phyloP scores from a whole-genome alignment of 2,329 filamentous ascomycete species.

The Paecilomyces dactylethromorphus region DNA sequence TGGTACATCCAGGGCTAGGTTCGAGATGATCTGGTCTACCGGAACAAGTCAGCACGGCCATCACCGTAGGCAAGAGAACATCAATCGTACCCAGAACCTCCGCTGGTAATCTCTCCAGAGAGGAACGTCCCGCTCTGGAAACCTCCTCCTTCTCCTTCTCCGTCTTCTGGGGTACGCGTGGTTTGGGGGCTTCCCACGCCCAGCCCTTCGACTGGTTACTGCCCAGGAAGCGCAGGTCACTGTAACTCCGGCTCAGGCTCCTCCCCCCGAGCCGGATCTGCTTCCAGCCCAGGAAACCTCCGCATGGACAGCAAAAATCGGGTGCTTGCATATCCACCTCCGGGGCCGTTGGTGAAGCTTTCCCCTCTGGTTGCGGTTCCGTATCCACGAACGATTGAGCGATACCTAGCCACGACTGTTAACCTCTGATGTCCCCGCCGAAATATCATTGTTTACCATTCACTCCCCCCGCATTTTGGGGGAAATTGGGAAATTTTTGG shows the following conservation, averaged over 20 bases:
- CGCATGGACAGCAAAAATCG: conserved; percentile 41
- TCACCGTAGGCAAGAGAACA: conserved; percentile 2
- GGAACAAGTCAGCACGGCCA: conserved; percentile 5
- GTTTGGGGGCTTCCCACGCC: conserved; percentile 34
- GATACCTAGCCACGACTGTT: conserved; percentile 24
- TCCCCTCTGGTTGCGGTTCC: conserved; percentile 22
- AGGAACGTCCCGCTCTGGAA: conserved; percentile 32
- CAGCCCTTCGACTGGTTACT: conserved; percentile 31
- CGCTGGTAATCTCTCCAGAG: conserved; percentile 61
- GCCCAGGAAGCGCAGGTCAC: conserved; percentile 32
- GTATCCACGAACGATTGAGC: conserved; percentile 40
- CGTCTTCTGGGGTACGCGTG: conserved; percentile 12
- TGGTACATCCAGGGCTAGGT: conserved; percentile 66
- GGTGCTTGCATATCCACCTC: conserved; percentile 27
- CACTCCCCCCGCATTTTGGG: too few relatives aligned
- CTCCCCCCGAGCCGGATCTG: conserved; percentile 38
- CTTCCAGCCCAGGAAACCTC: conserved; percentile 40
- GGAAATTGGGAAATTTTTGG: too few relatives aligned
- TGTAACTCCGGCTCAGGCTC: conserved; percentile 38
- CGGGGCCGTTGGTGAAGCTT: conserved; percentile 13
- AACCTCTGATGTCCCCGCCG: not conserved
- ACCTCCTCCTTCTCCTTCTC: conserved; percentile 14
- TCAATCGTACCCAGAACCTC: conserved; percentile 62
- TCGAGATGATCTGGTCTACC: conserved; percentile 65
- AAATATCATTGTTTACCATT: not conserved